phyloP scores from a whole-genome alignment of 2,329 filamentous ascomycete genomes.

The Lasiodiplodia sp. region DNA sequence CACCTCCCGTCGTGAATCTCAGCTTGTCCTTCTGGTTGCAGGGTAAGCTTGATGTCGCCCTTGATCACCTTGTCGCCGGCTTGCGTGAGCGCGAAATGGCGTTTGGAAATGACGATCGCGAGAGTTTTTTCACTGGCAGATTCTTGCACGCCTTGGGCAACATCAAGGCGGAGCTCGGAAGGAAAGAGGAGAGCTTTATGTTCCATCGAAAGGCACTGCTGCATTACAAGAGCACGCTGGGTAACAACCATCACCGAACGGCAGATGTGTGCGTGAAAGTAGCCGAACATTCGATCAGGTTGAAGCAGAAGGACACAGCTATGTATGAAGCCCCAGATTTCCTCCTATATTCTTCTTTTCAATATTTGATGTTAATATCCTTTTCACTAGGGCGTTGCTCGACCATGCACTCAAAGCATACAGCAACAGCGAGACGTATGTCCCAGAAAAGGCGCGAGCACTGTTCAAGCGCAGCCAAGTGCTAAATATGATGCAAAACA shows the following conservation, averaged over 20 bases:
- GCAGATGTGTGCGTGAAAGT: conserved; percentile 32
- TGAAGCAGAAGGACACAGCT: conserved; percentile 14
- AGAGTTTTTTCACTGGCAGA: conserved; percentile 35
- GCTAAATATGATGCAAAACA: not conserved
- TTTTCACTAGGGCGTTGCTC: not conserved
- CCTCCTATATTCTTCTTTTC: too few species aligned
- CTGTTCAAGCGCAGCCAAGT: conserved; percentile 13
- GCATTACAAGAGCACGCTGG: conserved; percentile 32
- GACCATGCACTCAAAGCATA: not conserved
- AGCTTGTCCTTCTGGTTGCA: conserved; percentile 36
- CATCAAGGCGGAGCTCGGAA: conserved; percentile 31
- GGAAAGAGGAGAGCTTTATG: conserved; percentile 29
- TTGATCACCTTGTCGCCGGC: conserved; percentile 22
- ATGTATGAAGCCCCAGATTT: not conserved
- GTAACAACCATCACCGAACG: conserved; percentile 34
- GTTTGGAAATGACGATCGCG: conserved; percentile 32
- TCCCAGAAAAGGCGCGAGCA: conserved; percentile 25
- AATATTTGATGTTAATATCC: too few species aligned
- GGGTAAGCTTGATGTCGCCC: conserved; percentile 29
- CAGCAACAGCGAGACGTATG: conserved; percentile 11
- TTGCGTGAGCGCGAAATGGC: conserved; percentile 28
- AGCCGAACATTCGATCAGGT: conserved; percentile 31
- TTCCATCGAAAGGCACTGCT: conserved; percentile 31
- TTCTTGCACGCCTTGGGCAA: conserved; percentile 35
- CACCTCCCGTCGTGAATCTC: conserved; percentile 36